A percentile compares a stretch with the other conserved stretches of the same genome.
Evolutionary conservation across 345 rosid genomes (phyloP).

Genomic region (Sisymbrium altissimum): DNA sequence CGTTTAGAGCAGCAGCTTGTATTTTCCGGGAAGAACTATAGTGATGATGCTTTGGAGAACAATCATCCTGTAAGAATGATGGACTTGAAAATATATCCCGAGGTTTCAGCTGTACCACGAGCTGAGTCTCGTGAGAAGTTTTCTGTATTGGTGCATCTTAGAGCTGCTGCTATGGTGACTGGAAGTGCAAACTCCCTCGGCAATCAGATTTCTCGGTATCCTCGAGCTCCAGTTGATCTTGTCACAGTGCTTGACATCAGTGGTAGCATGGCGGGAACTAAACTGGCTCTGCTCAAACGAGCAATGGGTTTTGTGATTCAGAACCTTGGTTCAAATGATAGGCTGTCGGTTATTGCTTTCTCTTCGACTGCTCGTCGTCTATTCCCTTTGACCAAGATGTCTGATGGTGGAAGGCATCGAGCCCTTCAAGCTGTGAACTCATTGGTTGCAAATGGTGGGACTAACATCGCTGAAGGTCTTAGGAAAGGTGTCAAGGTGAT

Average conservation of each 20-base stretch:
- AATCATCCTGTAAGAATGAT: constrained; percentile 37
- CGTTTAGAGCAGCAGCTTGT: constrained; percentile 51
- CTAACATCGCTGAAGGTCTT: constrained; percentile 93
- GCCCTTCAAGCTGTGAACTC: constrained; percentile 93
- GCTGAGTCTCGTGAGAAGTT: constrained; percentile 54
- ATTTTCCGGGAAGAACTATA: constrained; percentile 36
- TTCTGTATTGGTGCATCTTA: constrained; percentile 73
- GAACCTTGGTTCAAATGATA: constrained; percentile 78
- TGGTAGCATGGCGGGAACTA: constrained; percentile 99
- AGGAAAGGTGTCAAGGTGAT: constrained; percentile 88
- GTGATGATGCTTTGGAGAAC: constrained; percentile 27
- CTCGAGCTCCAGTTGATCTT: constrained; percentile 79
- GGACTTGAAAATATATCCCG: constrained; percentile 62
- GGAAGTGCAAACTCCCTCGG: constrained; percentile 35
- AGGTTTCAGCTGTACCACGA: constrained; percentile 63
- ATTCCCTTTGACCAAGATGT: constrained; percentile 76
- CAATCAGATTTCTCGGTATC: constrained; percentile 44
- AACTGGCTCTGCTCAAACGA: constrained; percentile 88
- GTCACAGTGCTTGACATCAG: constrained; percentile 94
- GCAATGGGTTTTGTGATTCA: constrained; percentile 99
- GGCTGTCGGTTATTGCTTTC: constrained; percentile 97
- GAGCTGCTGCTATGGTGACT: constrained; percentile 50
- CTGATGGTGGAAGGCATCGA: constrained; percentile 65
- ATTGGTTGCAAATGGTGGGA: constrained; percentile 90
- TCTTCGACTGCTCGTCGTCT: constrained; percentile 92